A percentile compares a stretch with the other conserved stretches of the same genome.
Conservation (phyloP, 257 asterid genomes). For the Ocimum tenuiflorum region DNA sequence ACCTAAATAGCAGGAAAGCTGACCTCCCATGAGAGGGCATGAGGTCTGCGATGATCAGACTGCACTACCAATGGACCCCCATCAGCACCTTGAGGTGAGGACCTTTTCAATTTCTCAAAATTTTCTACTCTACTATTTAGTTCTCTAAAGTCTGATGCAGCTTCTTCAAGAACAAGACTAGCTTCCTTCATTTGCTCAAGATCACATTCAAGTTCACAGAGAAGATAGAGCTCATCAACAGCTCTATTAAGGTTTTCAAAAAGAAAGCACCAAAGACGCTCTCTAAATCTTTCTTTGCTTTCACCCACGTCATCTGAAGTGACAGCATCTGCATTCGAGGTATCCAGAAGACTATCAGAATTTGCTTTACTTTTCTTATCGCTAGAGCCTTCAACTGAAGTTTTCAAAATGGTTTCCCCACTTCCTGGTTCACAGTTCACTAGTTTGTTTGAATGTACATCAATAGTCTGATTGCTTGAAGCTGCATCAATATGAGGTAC, state of each 20-base stretch:
- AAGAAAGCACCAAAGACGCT: conserved; percentile 98
- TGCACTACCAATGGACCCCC: conserved; percentile 52
- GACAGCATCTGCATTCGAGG: conserved; percentile 29
- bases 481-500: conserved; percentile 23
- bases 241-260: conserved; percentile 97
- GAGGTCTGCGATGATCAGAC: conserved; percentile 97
- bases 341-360: conserved; percentile 33
- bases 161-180: conserved; percentile 95
- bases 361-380: conserved; percentile 25
- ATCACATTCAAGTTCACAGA: conserved; percentile 98
- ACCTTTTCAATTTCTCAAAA: conserved; percentile 74
- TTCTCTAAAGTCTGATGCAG: conserved; percentile 85
- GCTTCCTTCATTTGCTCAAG: conserved; percentile 91
- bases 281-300: conserved; percentile 94
- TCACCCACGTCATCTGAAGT: conserved; percentile 45
- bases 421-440: conserved; percentile 23
- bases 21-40: conserved; percentile 99
- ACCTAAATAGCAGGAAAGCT: conserved; percentile 26
- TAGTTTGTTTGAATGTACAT: conserved; percentile 16
- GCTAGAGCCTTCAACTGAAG: conserved; percentile 29
- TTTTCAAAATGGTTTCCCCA: conserved; percentile 26
- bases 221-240: conserved; percentile 92
- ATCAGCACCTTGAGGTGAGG: conserved; percentile 47
- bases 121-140: conserved; percentile 76
- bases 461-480: conserved; percentile 17